A percentile compares a stretch with the other conserved stretches of the same genome.
phyloP scores from a whole-genome alignment of 1,139 yeast species.

The Sugiyamaella xylanicola region DNA sequence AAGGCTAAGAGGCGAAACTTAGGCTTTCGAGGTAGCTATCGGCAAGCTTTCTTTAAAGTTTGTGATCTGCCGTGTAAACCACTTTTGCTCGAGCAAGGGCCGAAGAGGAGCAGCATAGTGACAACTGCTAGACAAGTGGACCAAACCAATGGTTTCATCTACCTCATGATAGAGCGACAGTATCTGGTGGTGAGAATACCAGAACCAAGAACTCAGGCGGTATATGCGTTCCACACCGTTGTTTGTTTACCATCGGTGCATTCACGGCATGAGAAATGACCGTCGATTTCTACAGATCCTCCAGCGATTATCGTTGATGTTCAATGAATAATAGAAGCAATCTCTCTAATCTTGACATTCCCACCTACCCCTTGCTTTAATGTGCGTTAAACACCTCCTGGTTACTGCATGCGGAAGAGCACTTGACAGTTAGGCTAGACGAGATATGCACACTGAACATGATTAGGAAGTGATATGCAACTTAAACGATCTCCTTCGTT shows the following conservation, averaged over 20 bases:
- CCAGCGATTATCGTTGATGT: not conserved
- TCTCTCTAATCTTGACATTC: conserved; percentile 11
- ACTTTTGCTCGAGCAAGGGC: not conserved
- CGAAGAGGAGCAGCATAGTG: not conserved
- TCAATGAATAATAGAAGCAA: not conserved
- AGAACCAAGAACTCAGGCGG: conserved; percentile 10
- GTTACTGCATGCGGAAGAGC: not conserved
- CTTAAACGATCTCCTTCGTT: conserved; percentile 18
- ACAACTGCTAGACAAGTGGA: not conserved
- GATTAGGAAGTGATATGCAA: conserved; percentile 12
- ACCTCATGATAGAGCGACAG: too few species aligned
- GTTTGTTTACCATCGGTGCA: not conserved
- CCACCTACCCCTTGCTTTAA: conserved; percentile 7
- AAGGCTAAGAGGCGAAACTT: not conserved
- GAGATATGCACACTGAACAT: not conserved
- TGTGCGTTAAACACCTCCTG: conserved; percentile 2
- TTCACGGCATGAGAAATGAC: not conserved
- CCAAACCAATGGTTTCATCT: not conserved
- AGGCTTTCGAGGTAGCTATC: not conserved
- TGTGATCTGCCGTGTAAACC: not conserved
- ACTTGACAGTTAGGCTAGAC: not conserved
- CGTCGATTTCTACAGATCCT: not conserved
- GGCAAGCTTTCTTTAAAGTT: too few species aligned
- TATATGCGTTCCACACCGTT: not conserved
- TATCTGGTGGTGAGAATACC: too few species aligned